Evolutionary conservation across 2,329 filamentous ascomycete genomes (phyloP), one percentile per base, ranked within the genome.

Genomic region (Colletotrichum echinochloae): DNA sequence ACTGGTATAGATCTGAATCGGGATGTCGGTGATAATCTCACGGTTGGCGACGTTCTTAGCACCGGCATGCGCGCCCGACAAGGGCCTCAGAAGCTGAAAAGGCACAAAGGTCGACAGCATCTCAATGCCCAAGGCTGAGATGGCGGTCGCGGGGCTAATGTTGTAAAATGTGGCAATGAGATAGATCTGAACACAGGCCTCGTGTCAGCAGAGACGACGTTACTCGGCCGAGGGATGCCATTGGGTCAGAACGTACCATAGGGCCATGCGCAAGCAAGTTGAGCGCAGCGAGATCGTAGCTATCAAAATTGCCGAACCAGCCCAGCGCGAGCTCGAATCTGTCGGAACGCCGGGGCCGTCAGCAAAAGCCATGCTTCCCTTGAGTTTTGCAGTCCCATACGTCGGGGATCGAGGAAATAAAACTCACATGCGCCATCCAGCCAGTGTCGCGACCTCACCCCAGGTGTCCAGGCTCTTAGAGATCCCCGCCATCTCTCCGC

Each of bases 151-250:
- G 33, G 88, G 83, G 33, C 88, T 87, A 74, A 97, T 86, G 44
- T 85, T 81, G 86, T 97, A 97, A 83, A 97, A 97, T 62, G 90
- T 90, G 37, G 86, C 85, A 35, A 97, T 85, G 52, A 98, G 89
- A 77, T 92, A 93, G 72, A 92, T 89, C 89, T 91, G 74, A 44
- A 49, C 14, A 69, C 56, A 20, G 37, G 26, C 4, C 26, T 20
- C 28, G 16, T 56, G 57, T 72, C 55, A 72, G 66, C n/a, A 56
- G 7, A 28, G 14, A 16, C n/a, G 16, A 16, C 9, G 8, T 16
- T 18, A 23, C 23, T 30, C 35, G 64, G 30, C 28, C 41, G 39
- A 57, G 55, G 14, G 20, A 39, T 41, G 44, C n/a, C 35, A 14
- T 33, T 37, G 46, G 46, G 20, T 16, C 33, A 18, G 5, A 33